Evolutionary conservation across 768 basidiomycete species (phyloP).

Genomic region (Trametes coccinea): DNA sequence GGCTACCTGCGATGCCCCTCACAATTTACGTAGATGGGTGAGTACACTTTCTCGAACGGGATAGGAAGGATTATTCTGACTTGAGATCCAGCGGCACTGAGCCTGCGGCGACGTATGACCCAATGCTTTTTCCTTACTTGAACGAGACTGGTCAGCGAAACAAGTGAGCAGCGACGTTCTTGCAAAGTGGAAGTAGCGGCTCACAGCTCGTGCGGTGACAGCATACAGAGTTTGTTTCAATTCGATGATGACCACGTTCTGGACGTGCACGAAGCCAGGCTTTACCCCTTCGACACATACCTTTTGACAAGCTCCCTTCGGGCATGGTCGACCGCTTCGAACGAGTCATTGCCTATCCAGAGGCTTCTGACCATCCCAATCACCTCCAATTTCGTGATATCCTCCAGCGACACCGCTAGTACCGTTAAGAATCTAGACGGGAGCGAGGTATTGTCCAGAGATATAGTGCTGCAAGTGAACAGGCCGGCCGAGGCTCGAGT

Average conservation of each 20-base stretch:
- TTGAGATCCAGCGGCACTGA: slow-evolving; percentile 33
- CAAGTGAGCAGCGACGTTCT: slow-evolving; percentile 35
- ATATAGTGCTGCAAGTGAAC: slow-evolving; percentile 46
- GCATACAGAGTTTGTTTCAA: slow-evolving; percentile 55
- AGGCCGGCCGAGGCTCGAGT: slow-evolving; percentile 47
- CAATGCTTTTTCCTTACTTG: slow-evolving; percentile 45
- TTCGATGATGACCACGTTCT: slow-evolving; percentile 59
- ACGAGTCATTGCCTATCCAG: slow-evolving; percentile 43
- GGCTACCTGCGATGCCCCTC: slow-evolving; percentile 45
- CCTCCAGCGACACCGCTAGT: slow-evolving; percentile 41
- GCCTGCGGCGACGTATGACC: slow-evolving; percentile 47
- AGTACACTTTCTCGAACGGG: slow-evolving; percentile 11
- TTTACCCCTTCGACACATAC: slow-evolving; percentile 63
- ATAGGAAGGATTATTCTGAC: not conserved
- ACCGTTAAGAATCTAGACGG: slow-evolving; percentile 31
- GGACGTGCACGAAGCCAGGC: slow-evolving; percentile 52
- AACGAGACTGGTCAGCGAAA: slow-evolving; percentile 42
- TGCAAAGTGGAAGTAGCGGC: not conserved
- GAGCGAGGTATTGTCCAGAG: slow-evolving; percentile 37
- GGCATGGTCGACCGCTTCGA: slow-evolving; percentile 34
- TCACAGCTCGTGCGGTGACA: slow-evolving; percentile 21
- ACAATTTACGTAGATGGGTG: slow-evolving; percentile 53
- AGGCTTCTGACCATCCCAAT: slow-evolving; percentile 44
- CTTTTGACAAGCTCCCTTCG: slow-evolving; percentile 49
- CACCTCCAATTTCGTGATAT: slow-evolving; percentile 49